A percentile compares a stretch with the other conserved stretches of the same genome.
Conservation (phyloP, 1,284 basidiomycete genomes). For the Apiotrichum mycotoxinovorans region DNA sequence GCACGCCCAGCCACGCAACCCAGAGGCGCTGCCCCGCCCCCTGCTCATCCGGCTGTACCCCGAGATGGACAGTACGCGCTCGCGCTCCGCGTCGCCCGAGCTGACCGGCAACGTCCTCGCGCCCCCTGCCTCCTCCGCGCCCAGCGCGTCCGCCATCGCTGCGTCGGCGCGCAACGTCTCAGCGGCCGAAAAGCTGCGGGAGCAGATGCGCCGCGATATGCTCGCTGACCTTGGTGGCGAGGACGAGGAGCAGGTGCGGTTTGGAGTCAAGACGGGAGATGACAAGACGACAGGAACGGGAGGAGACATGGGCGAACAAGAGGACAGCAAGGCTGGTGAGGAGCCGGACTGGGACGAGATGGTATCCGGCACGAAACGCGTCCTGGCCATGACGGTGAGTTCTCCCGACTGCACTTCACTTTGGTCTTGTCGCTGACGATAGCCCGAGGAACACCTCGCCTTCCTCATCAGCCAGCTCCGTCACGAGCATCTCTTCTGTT, state of each 20-base stretch:
- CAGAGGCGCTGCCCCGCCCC: slow-evolving; percentile 38
- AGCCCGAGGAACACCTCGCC: slow-evolving; percentile 40
- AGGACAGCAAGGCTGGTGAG: slow-evolving; percentile 15
- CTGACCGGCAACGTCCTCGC: background rate
- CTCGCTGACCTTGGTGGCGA: slow-evolving; percentile 26
- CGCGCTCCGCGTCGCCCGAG: slow-evolving; percentile 22
- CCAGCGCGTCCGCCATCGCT: background rate
- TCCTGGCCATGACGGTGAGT: slow-evolving; percentile 47
- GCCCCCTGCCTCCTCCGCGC: background rate
- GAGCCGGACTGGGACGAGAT: slow-evolving; percentile 32
- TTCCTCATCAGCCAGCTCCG: slow-evolving; percentile 44
- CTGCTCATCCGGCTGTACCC: slow-evolving; percentile 42
- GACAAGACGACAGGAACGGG: background rate
- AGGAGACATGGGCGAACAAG: slow-evolving; percentile 8
- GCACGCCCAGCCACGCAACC: slow-evolving; percentile 39
- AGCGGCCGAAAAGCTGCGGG: slow-evolving; percentile 40
- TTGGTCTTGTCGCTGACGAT: background rate
- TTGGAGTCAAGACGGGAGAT: slow-evolving; percentile 19
- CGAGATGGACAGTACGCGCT: slow-evolving; percentile 15
- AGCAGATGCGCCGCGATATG: slow-evolving; percentile 47
- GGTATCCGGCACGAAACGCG: slow-evolving; percentile 40
- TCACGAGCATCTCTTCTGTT: slow-evolving; percentile 47
- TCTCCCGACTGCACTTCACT: no score
- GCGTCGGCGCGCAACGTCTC: slow-evolving; percentile 25
- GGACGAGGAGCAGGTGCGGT: slow-evolving; percentile 21